These are phyloP conservation scores for Pleurotus citrinopileatus DNA, from an alignment of 768 basidiomycete genomes.

Conservation along the genomic window DNA sequence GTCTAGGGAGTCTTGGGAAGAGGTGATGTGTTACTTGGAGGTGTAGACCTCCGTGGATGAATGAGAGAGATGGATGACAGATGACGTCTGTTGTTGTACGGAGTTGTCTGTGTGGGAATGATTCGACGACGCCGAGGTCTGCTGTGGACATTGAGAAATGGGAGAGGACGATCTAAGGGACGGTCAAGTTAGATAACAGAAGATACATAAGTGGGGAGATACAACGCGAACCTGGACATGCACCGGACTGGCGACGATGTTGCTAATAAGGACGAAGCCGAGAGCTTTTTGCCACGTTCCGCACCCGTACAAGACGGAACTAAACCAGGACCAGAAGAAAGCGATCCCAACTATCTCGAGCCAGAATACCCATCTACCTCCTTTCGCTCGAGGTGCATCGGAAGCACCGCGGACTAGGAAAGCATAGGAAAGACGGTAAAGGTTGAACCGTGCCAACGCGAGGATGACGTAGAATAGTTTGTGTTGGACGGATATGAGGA, in stretches of 20 bases:
- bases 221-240: slow-evolving; percentile 78
- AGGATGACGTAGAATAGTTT: slow-evolving; percentile 91
- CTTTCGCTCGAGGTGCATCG: slow-evolving; percentile 59
- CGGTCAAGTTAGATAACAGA: background rate
- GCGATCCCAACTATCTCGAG: slow-evolving; percentile 70
- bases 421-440: slow-evolving; percentile 83
- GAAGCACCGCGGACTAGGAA: slow-evolving; percentile 68
- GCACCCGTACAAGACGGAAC: slow-evolving; percentile 62
- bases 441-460: slow-evolving; percentile 90
- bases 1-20: slow-evolving; percentile 92
- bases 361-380: slow-evolving; percentile 76
- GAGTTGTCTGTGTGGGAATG: slow-evolving; percentile 90
- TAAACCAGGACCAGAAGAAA: slow-evolving; percentile 93
- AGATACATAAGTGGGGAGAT: slow-evolving; percentile 8
- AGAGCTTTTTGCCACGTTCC: slow-evolving; percentile 70
- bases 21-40: slow-evolving; percentile 97
- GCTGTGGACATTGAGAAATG: slow-evolving; percentile 95
- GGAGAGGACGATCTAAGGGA: slow-evolving; percentile 82
- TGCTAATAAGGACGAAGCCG: slow-evolving; percentile 79
- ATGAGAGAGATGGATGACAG: slow-evolving; percentile 79
- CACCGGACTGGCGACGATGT: slow-evolving; percentile 83
- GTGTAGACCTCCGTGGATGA: slow-evolving; percentile 96
- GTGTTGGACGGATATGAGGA: slow-evolving; percentile 79
- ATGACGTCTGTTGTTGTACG: slow-evolving; percentile 97
- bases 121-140: slow-evolving; percentile 88